Conservation (phyloP, 139 green algal genomes). For the Edaphochlamys debaryana region DNA sequence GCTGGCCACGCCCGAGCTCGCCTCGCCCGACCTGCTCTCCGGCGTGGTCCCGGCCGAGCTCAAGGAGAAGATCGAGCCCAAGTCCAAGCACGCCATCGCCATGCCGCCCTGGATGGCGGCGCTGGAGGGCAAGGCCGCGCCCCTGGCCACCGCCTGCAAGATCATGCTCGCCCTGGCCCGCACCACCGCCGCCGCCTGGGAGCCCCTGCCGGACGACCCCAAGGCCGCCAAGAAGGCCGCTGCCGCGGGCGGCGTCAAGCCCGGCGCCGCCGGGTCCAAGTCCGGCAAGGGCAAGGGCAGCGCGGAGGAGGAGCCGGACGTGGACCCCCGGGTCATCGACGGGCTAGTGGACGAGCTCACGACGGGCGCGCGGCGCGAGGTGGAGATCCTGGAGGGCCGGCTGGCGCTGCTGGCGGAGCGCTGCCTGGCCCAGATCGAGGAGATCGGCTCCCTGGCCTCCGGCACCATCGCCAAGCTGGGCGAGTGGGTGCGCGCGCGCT, state of each 20-base stretch:
- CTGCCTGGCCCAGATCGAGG: slow-evolving; percentile 37
- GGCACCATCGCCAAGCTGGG: slow-evolving; percentile 42
- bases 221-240: slow-evolving; percentile 36
- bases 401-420: slow-evolving; percentile 37
- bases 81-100: slow-evolving; percentile 35
- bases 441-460: slow-evolving; percentile 31
- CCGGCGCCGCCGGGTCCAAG: neutral
- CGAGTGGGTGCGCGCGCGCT: slow-evolving; percentile 63
- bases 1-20: neutral
- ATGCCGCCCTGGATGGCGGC: slow-evolving; percentile 36
- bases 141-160: slow-evolving; percentile 27
- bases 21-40: slow-evolving; percentile 41
- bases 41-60: slow-evolving; percentile 46
- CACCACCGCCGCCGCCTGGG: neutral
- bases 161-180: slow-evolving; percentile 6
- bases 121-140: slow-evolving; percentile 7
- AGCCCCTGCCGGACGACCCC: slow-evolving; percentile 16
- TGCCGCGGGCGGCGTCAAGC: neutral
- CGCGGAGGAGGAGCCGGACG: slow-evolving; percentile 34
- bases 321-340: slow-evolving; percentile 35
- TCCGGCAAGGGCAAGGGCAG: slow-evolving; percentile 23
- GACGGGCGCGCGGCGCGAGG: slow-evolving; percentile 39
- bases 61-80: slow-evolving; percentile 59
- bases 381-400: slow-evolving; percentile 51
- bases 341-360: slow-evolving; percentile 48